Evolutionary conservation across 1,139 yeast genomes (phyloP), one percentile per base, ranked within the genome.

Genomic region (Pichia sp.): DNA sequence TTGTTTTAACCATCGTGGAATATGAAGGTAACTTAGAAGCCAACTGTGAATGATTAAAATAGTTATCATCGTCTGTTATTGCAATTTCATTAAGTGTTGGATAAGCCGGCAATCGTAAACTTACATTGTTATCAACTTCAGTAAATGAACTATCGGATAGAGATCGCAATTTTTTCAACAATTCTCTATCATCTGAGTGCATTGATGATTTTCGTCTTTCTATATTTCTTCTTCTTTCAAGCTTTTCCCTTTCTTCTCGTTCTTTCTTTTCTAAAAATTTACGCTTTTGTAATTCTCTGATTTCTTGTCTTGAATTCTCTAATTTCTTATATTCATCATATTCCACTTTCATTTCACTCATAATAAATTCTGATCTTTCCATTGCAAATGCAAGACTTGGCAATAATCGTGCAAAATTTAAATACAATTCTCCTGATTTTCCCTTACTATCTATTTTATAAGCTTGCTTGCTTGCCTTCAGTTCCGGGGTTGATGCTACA

Each of bases 401-500:
- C 31, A 55, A 51, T 32, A 63, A 39, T 6, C 48, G 35, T 16
- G 48, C 30, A 40, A 60, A 63, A 27, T 52, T 54, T 20, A 40
- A 23, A 41, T 61, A 58, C 9, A 53, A 16, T 12, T 39, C 39
- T 12, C 50, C 55, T 10, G 56, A 54, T 23, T 49, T 56, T 28
- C 67, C 58, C 4, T 43, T 46, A 7, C 51, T 49, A 31, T 54
- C 44, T 6, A 30, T 34, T 28, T 50, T 49, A 30, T 50, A 51
- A 3, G 49, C 54, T 12, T 50, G 43, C 7, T 63, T 60, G 35
- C 58, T 60, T 22, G 48, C 46, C 41, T 57, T 59, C 39, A 70
- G 52, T 31, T 67, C 72, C 0, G 77, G 75, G 48, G 74, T 78
- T 3, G 49, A 57, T 6, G 70, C 68, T 40, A 77, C 55, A 38